Evolutionary conservation across 768 basidiomycete species (phyloP).

Genomic region (Asterophora parasitica): DNA sequence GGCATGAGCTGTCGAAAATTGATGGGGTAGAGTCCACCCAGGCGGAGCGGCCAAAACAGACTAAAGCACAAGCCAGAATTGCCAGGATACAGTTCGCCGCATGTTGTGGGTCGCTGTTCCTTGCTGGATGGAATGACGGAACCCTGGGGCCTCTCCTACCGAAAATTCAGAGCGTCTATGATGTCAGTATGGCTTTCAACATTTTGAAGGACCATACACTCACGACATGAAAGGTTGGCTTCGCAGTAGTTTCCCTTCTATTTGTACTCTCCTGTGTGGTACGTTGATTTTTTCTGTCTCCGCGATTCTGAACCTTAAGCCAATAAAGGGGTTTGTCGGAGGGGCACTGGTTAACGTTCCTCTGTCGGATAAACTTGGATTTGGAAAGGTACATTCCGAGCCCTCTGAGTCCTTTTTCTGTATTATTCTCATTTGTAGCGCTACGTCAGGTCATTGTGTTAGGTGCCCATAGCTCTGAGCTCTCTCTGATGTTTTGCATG

Average conservation of each 20-base stretch:
- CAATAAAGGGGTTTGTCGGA: slow-evolving; percentile 24
- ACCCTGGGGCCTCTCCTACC: slow-evolving; percentile 72
- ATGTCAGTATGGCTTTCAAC: slow-evolving; percentile 35
- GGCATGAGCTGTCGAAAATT: background rate
- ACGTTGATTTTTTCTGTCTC: slow-evolving; percentile 13
- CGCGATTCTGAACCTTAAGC: background rate
- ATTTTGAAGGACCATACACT: background rate
- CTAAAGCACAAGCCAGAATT: slow-evolving; percentile 18
- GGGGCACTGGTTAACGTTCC: slow-evolving; percentile 28
- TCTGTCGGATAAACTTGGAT: slow-evolving; percentile 25
- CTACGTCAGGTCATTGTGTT: slow-evolving; percentile 20
- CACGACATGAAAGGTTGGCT: slow-evolving; percentile 34
- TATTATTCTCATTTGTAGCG: background rate
- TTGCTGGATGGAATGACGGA: slow-evolving; percentile 78
- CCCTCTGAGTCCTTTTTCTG: background rate
- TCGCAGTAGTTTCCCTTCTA: slow-evolving; percentile 39
- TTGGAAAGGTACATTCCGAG: slow-evolving; percentile 24
- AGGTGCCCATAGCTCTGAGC: slow-evolving; percentile 16
- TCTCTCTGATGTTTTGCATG: background rate
- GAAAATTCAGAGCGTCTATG: slow-evolving; percentile 55
- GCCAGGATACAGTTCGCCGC: slow-evolving; percentile 45
- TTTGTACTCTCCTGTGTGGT: slow-evolving; percentile 37
- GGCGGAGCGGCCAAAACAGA: slow-evolving; percentile 9
- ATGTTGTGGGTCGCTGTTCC: slow-evolving; percentile 52
- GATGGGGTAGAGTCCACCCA: background rate